Conservation (phyloP, 805 yeast genomes). For the Ogataea trehalophila region DNA sequence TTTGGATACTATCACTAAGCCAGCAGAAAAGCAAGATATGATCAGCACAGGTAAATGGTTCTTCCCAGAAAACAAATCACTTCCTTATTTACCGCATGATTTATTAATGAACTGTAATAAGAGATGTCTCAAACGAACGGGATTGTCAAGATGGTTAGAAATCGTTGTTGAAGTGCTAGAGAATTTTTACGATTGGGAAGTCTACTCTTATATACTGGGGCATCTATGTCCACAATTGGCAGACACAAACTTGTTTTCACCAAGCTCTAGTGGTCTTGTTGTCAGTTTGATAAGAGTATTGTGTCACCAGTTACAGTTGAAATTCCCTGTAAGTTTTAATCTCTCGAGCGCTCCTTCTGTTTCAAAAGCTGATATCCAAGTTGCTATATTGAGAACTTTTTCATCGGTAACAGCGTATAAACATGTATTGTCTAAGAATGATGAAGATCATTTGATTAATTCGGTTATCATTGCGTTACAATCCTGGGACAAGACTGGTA, state of each 20-base stretch:
- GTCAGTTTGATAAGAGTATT: slow-evolving; percentile 37
- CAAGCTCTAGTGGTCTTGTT: slow-evolving; percentile 36
- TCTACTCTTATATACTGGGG: slow-evolving; percentile 59
- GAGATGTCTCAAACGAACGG: slow-evolving; percentile 25
- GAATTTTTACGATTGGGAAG: slow-evolving; percentile 61
- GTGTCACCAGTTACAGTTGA: slow-evolving; percentile 55
- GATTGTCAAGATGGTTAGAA: slow-evolving; percentile 48
- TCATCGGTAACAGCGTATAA: slow-evolving; percentile 62
- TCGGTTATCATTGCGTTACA: slow-evolving; percentile 57
- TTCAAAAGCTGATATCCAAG: slow-evolving; percentile 58
- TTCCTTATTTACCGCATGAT: slow-evolving; percentile 43
- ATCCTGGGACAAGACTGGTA: slow-evolving; percentile 75
- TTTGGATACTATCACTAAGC: slow-evolving; percentile 24
- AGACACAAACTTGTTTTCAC: slow-evolving; percentile 46
- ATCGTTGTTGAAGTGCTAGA: slow-evolving; percentile 46
- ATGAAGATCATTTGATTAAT: slow-evolving; percentile 59
- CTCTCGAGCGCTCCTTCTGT: slow-evolving; percentile 36
- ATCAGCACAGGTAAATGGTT: slow-evolving; percentile 41
- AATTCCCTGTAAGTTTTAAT: slow-evolving; percentile 37
- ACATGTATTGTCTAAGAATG: slow-evolving; percentile 44
- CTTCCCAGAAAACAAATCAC: slow-evolving; percentile 47
- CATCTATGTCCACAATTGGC: slow-evolving; percentile 70
- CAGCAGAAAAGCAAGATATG: slow-evolving; percentile 13
- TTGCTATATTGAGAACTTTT: slow-evolving; percentile 56
- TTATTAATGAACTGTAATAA: slow-evolving; percentile 36